phyloP scores from a whole-genome alignment of 371 early-diverging fungal species.

The Lichtheimia corymbifera region DNA sequence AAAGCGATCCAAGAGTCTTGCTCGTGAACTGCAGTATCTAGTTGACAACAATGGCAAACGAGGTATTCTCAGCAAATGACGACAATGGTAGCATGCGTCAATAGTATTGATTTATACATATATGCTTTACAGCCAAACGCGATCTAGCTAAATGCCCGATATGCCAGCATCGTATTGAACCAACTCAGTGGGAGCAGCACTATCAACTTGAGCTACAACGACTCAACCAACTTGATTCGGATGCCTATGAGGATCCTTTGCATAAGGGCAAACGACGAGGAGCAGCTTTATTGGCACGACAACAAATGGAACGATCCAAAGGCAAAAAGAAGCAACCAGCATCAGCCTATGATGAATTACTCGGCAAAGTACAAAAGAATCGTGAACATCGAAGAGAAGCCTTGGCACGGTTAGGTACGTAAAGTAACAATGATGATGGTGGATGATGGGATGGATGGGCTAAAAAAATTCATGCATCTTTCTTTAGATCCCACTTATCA shows the following conservation, averaged over 20 bases:
- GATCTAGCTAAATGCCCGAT: conserved; percentile 58
- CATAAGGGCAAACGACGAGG: conserved; percentile 54
- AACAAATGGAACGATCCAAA: conserved; percentile 41
- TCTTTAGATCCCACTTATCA: conserved; percentile 1
- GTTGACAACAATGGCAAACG: conserved; percentile 41
- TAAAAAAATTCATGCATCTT: too few species aligned
- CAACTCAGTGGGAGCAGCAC: conserved; percentile 51
- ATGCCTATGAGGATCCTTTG: conserved; percentile 25
- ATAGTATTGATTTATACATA: not conserved
- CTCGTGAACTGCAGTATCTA: conserved; percentile 40
- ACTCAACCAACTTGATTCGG: conserved; percentile 43
- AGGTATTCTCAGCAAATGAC: conserved; percentile 21
- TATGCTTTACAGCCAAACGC: conserved; percentile 31
- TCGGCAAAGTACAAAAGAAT: conserved; percentile 45
- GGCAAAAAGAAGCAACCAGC: conserved; percentile 36
- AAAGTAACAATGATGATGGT: conserved; percentile 5
- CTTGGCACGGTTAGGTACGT: conserved; percentile 19
- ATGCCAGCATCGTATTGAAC: conserved; percentile 54
- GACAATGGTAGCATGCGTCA: not conserved
- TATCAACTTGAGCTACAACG: conserved; percentile 54
- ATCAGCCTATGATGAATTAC: conserved; percentile 45
- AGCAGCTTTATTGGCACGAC: conserved; percentile 57
- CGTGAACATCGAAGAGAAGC: conserved; percentile 21
- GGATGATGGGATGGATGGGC: too few species aligned
- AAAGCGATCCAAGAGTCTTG: conserved; percentile 26